Evolutionary conservation across 352 stramenopile genomes (phyloP), one percentile per base, ranked within the genome.

Genomic region (Blastocystis sp.): DNA sequence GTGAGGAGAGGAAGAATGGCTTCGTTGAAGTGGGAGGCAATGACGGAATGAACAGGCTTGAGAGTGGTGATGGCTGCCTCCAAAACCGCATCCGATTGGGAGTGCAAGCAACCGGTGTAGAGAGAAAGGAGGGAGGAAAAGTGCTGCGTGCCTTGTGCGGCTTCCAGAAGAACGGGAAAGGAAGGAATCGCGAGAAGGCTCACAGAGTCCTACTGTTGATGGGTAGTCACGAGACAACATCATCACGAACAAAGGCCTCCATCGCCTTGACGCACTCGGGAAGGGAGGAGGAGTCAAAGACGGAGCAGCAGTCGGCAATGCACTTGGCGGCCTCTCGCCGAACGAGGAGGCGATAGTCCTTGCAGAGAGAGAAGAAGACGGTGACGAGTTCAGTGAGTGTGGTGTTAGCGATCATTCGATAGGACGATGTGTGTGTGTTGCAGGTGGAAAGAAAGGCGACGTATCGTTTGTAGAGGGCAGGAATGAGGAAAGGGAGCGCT

Each of bases 321-420:
- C 66, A 24, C 17, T 38, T 21, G n/a, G 71, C 48, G n/a, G 71
- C 71, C 24, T 81, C 42, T 21, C 71, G 43, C n/a, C 71, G 71
- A 10, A 81, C 45, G 24, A 81, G 7, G 11, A 81, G 71, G 43
- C 71, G 71, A 6, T 24, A 40, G 43, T 81, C 71, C 43, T 81
- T 59, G 40, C 71, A 81, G 3, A 81, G 57, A 43, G 14, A 11
- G 24, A 81, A 81, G 48, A 63, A 81, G 52, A 81, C 66, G 38
- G 48, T 42, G 7, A 45, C 48, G 10, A 81, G 40, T 21, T 81
- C 71, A 19, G 28, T 59, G 21, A 81, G 48, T 6, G 42, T 28
- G 43, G 34, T 81, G 19, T 28, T 40, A 4, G 62, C 24, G n/a
- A 69, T 69, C 11, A 69, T 69, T 40, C 62, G 62, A 69, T 34